Percentiles rank a stretch among this genome's conserved stretches.
Evolutionary conservation across 305 asterid genomes (phyloP).

Genomic region (Fraxinus platypoda): DNA sequence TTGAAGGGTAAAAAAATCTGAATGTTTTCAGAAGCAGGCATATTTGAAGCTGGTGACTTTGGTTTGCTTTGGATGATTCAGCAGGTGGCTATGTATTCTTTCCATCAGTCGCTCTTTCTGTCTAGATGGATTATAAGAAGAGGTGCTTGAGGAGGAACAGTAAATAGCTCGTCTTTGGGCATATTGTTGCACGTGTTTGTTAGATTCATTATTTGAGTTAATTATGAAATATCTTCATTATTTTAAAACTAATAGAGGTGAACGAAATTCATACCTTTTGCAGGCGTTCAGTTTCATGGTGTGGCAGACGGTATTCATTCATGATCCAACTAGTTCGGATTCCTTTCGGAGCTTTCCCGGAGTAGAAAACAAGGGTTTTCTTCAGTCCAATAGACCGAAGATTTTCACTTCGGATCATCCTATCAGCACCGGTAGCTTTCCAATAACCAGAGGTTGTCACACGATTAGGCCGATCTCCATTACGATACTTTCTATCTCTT

Average conservation of each 20-base stretch:
- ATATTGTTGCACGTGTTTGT: not conserved
- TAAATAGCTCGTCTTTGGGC: not conserved
- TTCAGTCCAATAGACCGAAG: conserved; percentile 68
- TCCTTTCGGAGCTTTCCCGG: conserved; percentile 91
- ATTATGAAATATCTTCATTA: not conserved
- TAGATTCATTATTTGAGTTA: not conserved
- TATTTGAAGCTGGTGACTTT: not conserved
- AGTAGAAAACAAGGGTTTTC: conserved; percentile 90
- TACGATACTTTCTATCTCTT: conserved; percentile 76
- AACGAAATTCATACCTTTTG: conserved; percentile 52
- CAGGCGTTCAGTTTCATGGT: conserved; percentile 77
- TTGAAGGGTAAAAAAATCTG: not conserved
- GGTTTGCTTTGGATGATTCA: not conserved
- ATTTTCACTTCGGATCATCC: conserved; percentile 69
- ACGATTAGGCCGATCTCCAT: conserved; percentile 89
- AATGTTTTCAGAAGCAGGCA: not conserved
- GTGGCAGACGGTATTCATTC: conserved; percentile 89
- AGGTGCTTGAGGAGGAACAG: not conserved
- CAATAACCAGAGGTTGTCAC: conserved; percentile 91
- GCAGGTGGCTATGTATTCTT: not conserved
- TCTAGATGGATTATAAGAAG: not conserved
- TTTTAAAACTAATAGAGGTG: not conserved
- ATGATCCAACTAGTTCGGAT: conserved; percentile 86
- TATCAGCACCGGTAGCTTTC: conserved; percentile 94
- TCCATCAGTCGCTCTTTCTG: not conserved